Evolutionary conservation across 345 rosid species (phyloP), one percentile per base, ranked within the genome.

Genomic region (Populus davidiana): DNA sequence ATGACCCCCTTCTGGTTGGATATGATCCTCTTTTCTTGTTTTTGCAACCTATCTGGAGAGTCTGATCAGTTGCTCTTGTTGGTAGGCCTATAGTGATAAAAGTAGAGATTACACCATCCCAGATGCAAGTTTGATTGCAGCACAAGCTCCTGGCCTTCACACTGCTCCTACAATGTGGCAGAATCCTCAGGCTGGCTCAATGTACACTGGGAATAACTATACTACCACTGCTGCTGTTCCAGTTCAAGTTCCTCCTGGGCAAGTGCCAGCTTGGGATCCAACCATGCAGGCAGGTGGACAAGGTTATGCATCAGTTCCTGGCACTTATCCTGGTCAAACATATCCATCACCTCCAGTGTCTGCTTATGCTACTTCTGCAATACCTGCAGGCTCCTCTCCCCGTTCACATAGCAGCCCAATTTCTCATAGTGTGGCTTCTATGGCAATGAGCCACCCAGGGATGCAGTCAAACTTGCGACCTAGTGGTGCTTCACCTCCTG

Each of bases 21-120:
- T 78, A 49, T 64, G n/a, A 64, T 73, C 9, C 44, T 23, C 43
- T 47, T 44, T 27, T 49, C 74, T 50, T 73, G 18, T 43, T 71
- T 29, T 36, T 17, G 5, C 1, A 9, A 14, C 49, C 23, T 44
- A 20, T 54, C 8, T 36, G 31, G 74, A 61, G 70, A 67, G 35
- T 65, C 47, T 66, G 39, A 67, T 71, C 49, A 52, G 72, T 72
- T 85, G 36, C 10, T 39, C 10, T 6, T 63, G 61, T 50, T 77
- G 75, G 54, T 77, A 93, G 99, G 96, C 98, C 13, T 91, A 79
- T 88, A 92, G 93, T 78, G 99, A 95, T 79, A 95, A 93, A 86
- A 93, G 99, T 82, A 89, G 98, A 89, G 99, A 95, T 82, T 95
- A 91, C 72, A 95, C 98, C 13, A 82, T 92, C 33, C 94, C 93